These are phyloP conservation scores for Murraya paniculata DNA, from an alignment of 345 rosid genomes.

Conservation along the genomic window DNA sequence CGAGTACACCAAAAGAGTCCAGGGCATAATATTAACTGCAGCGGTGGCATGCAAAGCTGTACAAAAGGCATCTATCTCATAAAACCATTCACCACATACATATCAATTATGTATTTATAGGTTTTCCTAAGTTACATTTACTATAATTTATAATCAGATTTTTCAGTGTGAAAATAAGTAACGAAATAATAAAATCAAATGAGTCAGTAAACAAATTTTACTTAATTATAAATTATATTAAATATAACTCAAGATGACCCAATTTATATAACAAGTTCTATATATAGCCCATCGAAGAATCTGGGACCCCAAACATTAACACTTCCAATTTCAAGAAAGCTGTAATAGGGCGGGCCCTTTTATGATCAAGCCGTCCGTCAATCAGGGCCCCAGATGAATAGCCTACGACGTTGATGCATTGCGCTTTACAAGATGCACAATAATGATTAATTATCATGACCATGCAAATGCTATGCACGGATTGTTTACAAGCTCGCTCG, in stretches of 20 bases:
- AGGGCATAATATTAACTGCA: not conserved
- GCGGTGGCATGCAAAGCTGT: not conserved
- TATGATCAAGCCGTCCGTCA: slow-evolving; percentile 23
- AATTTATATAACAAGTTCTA: no score
- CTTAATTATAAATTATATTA: no score
- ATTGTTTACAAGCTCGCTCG: not conserved
- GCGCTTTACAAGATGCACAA: slow-evolving; percentile 3
- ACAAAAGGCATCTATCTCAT: not conserved
- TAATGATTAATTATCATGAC: slow-evolving; percentile 30
- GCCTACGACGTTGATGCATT: slow-evolving; percentile 20
- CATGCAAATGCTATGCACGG: slow-evolving; percentile 20
- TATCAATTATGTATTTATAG: no score
- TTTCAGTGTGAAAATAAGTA: no score
- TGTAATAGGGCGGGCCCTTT: slow-evolving; percentile 32
- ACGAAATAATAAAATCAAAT: no score
- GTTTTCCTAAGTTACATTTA: no score
- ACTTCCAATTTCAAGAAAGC: slow-evolving; percentile 31
- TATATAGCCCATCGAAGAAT: not conserved
- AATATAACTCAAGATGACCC: no score
- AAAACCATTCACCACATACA: slow-evolving; percentile 11
- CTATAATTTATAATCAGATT: no score
- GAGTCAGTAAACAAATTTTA: no score
- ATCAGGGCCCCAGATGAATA: slow-evolving; percentile 17
- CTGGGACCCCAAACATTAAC: slow-evolving; percentile 25
- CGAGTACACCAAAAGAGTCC: slow-evolving; percentile 27